A percentile compares a stretch with the other conserved stretches of the same genome.
Evolutionary conservation across 108 stramenopile genomes (phyloP).

Genomic region (Cylindrotheca fusiformis): DNA sequence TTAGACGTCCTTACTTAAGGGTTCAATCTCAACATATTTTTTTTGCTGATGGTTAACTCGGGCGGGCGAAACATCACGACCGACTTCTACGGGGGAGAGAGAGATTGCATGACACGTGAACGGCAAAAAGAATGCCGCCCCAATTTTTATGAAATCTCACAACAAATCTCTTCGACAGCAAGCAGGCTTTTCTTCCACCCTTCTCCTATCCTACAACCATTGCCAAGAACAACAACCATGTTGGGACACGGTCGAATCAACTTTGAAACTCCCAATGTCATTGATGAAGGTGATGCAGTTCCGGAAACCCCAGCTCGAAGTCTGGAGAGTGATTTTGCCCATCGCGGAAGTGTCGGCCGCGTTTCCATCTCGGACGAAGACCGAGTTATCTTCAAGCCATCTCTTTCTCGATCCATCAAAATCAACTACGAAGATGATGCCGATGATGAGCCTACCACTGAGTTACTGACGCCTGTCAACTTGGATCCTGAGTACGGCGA

Average conservation of each 20-base stretch:
- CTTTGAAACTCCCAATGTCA: slow-evolving; percentile 50
- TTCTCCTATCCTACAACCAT: background rate
- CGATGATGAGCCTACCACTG: slow-evolving; percentile 3
- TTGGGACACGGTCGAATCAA: slow-evolving; percentile 35
- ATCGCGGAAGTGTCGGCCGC: background rate
- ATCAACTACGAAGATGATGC: slow-evolving; percentile 4
- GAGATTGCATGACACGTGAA: too few relatives aligned
- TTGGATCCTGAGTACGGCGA: background rate
- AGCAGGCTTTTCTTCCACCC: background rate
- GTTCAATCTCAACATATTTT: too few relatives aligned
- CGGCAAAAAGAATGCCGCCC: background rate
- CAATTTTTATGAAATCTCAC: background rate
- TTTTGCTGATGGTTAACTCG: too few relatives aligned
- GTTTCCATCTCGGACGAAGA: slow-evolving; percentile 7
- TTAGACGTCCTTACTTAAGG: too few relatives aligned
- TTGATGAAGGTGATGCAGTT: slow-evolving; percentile 41
- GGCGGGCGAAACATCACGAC: too few relatives aligned
- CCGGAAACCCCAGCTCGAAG: slow-evolving; percentile 22
- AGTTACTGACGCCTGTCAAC: background rate
- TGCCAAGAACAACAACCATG: slow-evolving; percentile 27
- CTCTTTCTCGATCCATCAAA: slow-evolving; percentile 9
- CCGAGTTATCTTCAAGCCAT: slow-evolving; percentile 1
- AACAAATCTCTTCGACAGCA: too few relatives aligned
- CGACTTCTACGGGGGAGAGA: too few relatives aligned
- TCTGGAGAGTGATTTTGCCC: background rate